Evolutionary conservation across 371 early-diverging fungal genomes (phyloP).

Genomic region (Zopfochytrium polystomum): DNA sequence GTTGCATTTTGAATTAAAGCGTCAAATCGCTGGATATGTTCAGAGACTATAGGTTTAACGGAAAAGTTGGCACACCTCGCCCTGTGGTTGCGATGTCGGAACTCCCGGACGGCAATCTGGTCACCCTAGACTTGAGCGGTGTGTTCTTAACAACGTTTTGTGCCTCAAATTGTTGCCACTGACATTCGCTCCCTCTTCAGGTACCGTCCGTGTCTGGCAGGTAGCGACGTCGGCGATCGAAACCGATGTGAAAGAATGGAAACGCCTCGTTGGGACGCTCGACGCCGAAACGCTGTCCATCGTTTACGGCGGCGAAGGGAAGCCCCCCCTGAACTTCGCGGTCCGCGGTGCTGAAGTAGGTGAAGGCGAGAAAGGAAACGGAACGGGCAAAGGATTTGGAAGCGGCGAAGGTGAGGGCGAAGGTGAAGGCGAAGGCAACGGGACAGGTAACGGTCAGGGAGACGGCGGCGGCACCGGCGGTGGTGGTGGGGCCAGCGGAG

Average conservation of each 20-base stretch:
- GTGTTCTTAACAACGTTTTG: too few relatives aligned
- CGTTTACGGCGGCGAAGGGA: conserved; percentile 57
- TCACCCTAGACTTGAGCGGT: conserved; percentile 58
- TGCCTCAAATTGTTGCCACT: too few relatives aligned
- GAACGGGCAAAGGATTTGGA: conserved; percentile 36
- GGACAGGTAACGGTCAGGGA: conserved; percentile 30
- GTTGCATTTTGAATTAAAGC: conserved; percentile 1
- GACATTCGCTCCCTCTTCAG: conserved; percentile 37
- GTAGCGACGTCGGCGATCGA: conserved; percentile 55
- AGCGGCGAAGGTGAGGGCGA: conserved; percentile 21
- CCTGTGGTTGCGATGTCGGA: conserved; percentile 40
- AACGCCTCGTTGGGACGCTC: conserved; percentile 65
- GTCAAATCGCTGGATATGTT: neutral
- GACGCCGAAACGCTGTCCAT: conserved; percentile 62
- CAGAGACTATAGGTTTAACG: neutral
- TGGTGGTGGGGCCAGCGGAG: conserved; percentile 41
- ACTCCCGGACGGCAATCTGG: conserved; percentile 60
- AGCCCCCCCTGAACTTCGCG: neutral
- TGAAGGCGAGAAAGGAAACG: conserved; percentile 24
- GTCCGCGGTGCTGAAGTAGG: conserved; percentile 14
- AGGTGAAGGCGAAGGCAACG: conserved; percentile 25
- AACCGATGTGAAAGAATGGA: conserved; percentile 67
- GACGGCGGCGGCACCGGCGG: conserved; percentile 39
- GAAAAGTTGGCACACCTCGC: neutral
- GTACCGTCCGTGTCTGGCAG: conserved; percentile 70